phyloP scores from a whole-genome alignment of 2,329 filamentous ascomycete genomes.

The Epichloe gansuensis region DNA sequence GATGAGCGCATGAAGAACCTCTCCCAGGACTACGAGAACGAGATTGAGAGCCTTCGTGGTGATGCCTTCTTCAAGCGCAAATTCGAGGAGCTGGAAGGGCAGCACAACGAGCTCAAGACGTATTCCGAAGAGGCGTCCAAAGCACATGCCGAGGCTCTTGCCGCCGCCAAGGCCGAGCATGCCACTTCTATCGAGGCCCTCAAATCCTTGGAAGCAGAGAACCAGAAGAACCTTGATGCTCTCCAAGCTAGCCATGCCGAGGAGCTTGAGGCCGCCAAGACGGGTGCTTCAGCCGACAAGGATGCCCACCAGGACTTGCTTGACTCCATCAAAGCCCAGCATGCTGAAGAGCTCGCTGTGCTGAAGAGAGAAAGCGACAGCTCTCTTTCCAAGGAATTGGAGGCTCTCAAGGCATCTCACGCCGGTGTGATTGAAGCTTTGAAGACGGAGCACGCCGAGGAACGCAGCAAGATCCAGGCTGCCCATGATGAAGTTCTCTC shows the following conservation, averaged over 20 bases:
- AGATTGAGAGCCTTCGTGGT: slow-evolving; percentile 50
- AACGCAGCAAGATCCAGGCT: slow-evolving; percentile 23
- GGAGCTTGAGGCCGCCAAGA: slow-evolving; percentile 45
- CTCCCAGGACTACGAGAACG: slow-evolving; percentile 50
- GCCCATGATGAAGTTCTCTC: slow-evolving; percentile 20
- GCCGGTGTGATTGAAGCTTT: slow-evolving; percentile 29
- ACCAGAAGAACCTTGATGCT: slow-evolving; percentile 42
- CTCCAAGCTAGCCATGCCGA: slow-evolving; percentile 45
- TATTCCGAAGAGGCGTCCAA: slow-evolving; percentile 24
- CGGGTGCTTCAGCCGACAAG: slow-evolving; percentile 35
- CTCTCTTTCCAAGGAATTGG: slow-evolving; percentile 27
- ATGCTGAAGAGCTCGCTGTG: slow-evolving; percentile 36
- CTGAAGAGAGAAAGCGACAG: slow-evolving; percentile 30
- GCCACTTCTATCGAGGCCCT: slow-evolving; percentile 33
- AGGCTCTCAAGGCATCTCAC: slow-evolving; percentile 32
- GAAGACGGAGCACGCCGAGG: slow-evolving; percentile 26
- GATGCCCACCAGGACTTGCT: slow-evolving; percentile 38
- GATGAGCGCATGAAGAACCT: slow-evolving; percentile 45
- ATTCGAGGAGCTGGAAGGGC: slow-evolving; percentile 46
- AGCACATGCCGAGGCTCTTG: slow-evolving; percentile 29
- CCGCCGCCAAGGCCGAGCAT: slow-evolving; percentile 31
- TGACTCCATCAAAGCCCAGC: slow-evolving; percentile 41
- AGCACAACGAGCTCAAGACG: slow-evolving; percentile 39
- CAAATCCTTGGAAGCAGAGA: slow-evolving; percentile 37
- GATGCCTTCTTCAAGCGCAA: slow-evolving; percentile 54